Evolutionary conservation across 2,329 filamentous ascomycete genomes (phyloP).

Genomic region (Plectosphaerella cucumerina): DNA sequence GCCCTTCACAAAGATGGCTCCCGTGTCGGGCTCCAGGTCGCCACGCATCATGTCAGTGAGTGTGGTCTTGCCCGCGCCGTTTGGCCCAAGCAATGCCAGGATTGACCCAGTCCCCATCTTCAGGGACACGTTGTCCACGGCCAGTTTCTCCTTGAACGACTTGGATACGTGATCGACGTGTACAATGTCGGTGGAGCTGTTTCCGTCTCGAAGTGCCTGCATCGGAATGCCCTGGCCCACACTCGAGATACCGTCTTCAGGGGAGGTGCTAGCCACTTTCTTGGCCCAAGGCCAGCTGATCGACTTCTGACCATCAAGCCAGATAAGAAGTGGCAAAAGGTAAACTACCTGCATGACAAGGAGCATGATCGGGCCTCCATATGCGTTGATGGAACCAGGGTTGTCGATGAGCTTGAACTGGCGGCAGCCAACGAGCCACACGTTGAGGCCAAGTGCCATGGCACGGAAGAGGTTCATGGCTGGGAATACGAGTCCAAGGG

Average conservation of each 20-base stretch:
- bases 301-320: constrained; percentile 50
- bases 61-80: constrained; percentile 68
- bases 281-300: constrained; percentile 27
- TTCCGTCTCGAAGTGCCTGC: constrained; percentile 10
- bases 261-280: background rate
- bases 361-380: constrained; percentile 65
- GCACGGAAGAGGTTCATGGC: constrained; percentile 57
- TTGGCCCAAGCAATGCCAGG: constrained; percentile 67
- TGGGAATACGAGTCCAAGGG: constrained; percentile 55
- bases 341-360: constrained; percentile 57
- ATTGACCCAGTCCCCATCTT: constrained; percentile 61
- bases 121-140: constrained; percentile 65
- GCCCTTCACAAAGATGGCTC: constrained; percentile 62
- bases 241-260: constrained; percentile 13
- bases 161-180: constrained; percentile 64
- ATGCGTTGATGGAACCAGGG: constrained; percentile 58
- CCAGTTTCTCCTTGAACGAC: constrained; percentile 55
- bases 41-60: constrained; percentile 67
- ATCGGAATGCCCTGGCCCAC: constrained; percentile 14
- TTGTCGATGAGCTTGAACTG: constrained; percentile 31
- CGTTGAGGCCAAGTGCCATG: constrained; percentile 57
- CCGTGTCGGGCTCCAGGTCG: constrained; percentile 56
- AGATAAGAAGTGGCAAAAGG: constrained; percentile 57
- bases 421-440: constrained; percentile 57
- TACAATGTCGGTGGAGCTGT: constrained; percentile 30